Conservation (phyloP, 306 rosid genomes). For the Cucumis cinereus region DNA sequence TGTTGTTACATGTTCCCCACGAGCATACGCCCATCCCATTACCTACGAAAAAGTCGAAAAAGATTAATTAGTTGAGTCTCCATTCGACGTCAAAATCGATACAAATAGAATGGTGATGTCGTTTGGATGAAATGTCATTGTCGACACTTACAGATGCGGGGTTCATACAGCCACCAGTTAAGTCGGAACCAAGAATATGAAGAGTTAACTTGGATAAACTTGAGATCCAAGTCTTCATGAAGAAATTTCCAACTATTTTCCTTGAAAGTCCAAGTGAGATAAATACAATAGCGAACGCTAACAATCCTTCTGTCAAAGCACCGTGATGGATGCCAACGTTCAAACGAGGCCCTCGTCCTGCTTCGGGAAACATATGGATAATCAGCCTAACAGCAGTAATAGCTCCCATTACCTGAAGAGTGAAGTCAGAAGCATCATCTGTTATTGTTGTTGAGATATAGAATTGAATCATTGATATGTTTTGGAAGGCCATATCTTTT, state of each 20-base stretch:
- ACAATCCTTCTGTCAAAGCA: slow-evolving; percentile 76
- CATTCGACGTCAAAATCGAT: slow-evolving; percentile 1
- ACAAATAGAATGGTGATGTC: background rate
- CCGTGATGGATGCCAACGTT: slow-evolving; percentile 63
- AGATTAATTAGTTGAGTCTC: background rate
- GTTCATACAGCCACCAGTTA: slow-evolving; percentile 93
- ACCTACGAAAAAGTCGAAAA: slow-evolving; percentile 30
- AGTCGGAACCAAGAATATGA: slow-evolving; percentile 75
- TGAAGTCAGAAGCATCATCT: background rate
- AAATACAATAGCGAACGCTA: slow-evolving; percentile 46
- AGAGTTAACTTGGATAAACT: slow-evolving; percentile 73
- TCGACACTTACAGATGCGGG: slow-evolving; percentile 68
- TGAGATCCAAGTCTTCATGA: slow-evolving; percentile 94
- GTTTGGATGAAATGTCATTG: background rate
- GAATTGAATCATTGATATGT: background rate
- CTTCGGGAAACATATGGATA: slow-evolving; percentile 48
- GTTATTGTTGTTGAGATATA: background rate
- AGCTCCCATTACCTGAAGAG: slow-evolving; percentile 66
- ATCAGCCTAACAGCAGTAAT: slow-evolving; percentile 53
- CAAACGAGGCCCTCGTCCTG: slow-evolving; percentile 63
- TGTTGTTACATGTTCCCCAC: slow-evolving; percentile 73
- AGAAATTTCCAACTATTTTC: slow-evolving; percentile 47
- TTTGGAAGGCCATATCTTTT: background rate
- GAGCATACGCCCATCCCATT: slow-evolving; percentile 95
- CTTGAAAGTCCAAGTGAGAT: slow-evolving; percentile 53